Evolutionary conservation across 768 basidiomycete genomes (phyloP), one percentile per base, ranked within the genome.

Genomic region (Rhizopogon vinicolor): DNA sequence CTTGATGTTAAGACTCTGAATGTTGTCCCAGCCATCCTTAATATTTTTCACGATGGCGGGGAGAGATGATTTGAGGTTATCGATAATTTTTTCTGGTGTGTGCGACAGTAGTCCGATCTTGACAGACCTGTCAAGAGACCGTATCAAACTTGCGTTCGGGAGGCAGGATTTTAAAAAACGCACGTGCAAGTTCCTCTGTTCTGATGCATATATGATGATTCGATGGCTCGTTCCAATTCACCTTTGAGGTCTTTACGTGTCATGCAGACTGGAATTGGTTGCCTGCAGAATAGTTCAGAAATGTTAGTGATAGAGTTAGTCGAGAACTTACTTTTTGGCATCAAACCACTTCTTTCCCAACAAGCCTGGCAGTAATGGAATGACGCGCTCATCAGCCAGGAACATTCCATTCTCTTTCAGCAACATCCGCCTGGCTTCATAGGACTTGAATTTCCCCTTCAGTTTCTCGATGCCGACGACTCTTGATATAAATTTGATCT

Each of bases 191-290:
- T 97, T 12, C 97, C 97, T 60, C 83, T 85, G 54, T 94, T 93
- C 72, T 94, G 91, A 69, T 94, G 90, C 87, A 97, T 91, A 71
- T 97, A 97, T 2, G 96, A 95, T 10, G 94, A 93, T 4, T 86
- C 86, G 60, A 99, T 85, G 16, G 96, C 96, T 44, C 87, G 85
- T 69, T 96, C 95, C 9, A 99, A 81, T 64, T 98, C 94, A 45
- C 78, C 81, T 69, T 98, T 98, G 56, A 99, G 79, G 70, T 96
- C 90, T 65, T 93, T 94, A 22, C 87, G 84, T 10, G 81, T 86
- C 51, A 99, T 69, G 60, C 83, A 86, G n/a, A 98, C 96, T 1
- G 97, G 93, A 33, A 98, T 91, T 1, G 97, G 97, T 70, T 96
- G 92, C 74, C 95, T 98, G 55, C 5, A 57, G 48, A 19, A 18